These are phyloP conservation scores for Pseudozyma sp. DNA, from an alignment of 1,284 basidiomycete genomes.

Conservation along the genomic window DNA sequence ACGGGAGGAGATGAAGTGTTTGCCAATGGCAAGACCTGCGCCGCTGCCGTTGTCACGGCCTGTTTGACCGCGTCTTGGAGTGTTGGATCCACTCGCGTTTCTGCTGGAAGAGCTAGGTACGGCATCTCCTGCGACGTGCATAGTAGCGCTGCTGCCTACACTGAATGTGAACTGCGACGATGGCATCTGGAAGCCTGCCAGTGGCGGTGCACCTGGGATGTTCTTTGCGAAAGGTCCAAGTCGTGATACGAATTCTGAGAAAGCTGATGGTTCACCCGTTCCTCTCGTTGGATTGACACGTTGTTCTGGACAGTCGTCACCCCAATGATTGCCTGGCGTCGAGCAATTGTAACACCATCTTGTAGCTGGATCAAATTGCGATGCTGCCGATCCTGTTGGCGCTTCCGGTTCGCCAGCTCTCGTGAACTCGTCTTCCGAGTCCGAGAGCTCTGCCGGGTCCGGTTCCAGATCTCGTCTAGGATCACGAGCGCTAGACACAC, in stretches of 20 bases:
- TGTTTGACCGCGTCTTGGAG: conserved; percentile 9
- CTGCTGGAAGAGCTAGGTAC: conserved; percentile 10
- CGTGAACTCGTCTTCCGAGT: conserved; percentile 35
- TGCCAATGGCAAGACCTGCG: conserved; percentile 15
- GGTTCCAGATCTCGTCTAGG: conserved; percentile 18
- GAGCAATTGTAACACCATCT: conserved; percentile 93
- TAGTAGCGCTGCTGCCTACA: conserved; percentile 36
- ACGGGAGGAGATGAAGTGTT: conserved; percentile 16
- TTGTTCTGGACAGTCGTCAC: conserved; percentile 81
- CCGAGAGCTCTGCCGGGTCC: conserved; percentile 31
- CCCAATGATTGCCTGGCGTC: conserved; percentile 78
- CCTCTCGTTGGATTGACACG: conserved; percentile 73
- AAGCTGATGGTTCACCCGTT: conserved; percentile 77
- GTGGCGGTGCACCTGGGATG: conserved; percentile 32
- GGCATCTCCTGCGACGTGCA: conserved; percentile 40
- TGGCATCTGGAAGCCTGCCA: conserved; percentile 29
- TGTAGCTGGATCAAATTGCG: conserved; percentile 69
- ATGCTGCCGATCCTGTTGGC: conserved; percentile 6
- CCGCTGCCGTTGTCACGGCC: conserved; percentile 7
- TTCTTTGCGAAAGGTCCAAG: conserved; percentile 79
- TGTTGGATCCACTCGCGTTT: conserved; percentile 5
- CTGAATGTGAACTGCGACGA: conserved; percentile 49
- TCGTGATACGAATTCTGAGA: conserved; percentile 77
- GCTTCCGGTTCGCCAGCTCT: conserved; percentile 18
- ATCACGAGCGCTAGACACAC: conserved; percentile 16